Evolutionary conservation across 495 filamentous ascomycete genomes (phyloP).

Genomic region (Penicillium parvum): DNA sequence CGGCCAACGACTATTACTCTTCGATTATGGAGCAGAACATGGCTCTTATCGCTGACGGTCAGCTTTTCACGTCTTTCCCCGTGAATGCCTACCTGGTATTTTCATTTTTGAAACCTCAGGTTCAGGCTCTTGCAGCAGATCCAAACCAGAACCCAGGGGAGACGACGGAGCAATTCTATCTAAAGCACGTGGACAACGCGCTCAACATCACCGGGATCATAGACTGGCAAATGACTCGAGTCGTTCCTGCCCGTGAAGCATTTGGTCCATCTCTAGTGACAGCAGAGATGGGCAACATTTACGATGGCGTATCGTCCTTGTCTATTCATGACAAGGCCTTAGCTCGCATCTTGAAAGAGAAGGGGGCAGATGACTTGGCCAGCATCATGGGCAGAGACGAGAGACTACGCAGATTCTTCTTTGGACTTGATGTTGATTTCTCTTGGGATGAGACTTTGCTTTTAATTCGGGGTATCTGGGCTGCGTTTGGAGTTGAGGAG

Average conservation of each 20-base stretch:
- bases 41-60: slow-evolving; percentile 19
- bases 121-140: background rate
- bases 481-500: slow-evolving; percentile 6
- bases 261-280: slow-evolving; percentile 35
- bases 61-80: slow-evolving; percentile 16
- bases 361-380: background rate
- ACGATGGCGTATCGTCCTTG: slow-evolving; percentile 7
- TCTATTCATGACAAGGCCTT: slow-evolving; percentile 3
- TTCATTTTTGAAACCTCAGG: slow-evolving; percentile 14
- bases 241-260: slow-evolving; percentile 24
- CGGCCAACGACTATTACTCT: slow-evolving; percentile 15
- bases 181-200: slow-evolving; percentile 40
- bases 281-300: slow-evolving; percentile 28
- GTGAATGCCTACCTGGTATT: slow-evolving; percentile 28
- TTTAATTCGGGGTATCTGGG: slow-evolving; percentile 8
- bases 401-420: slow-evolving; percentile 7
- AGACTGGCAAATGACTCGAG: slow-evolving; percentile 35
- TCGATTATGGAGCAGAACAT: slow-evolving; percentile 21
- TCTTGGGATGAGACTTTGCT: slow-evolving; percentile 11
- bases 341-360: slow-evolving; percentile 2
- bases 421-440: slow-evolving; percentile 11
- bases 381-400: slow-evolving; percentile 1
- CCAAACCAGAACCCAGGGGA: slow-evolving; percentile 1
- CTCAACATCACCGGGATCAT: slow-evolving; percentile 39
- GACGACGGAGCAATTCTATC: slow-evolving; percentile 25